A percentile compares a stretch with the other conserved stretches of the same genome.
Conservation (phyloP, 768 basidiomycete species). For the Hydnum rufescens region DNA sequence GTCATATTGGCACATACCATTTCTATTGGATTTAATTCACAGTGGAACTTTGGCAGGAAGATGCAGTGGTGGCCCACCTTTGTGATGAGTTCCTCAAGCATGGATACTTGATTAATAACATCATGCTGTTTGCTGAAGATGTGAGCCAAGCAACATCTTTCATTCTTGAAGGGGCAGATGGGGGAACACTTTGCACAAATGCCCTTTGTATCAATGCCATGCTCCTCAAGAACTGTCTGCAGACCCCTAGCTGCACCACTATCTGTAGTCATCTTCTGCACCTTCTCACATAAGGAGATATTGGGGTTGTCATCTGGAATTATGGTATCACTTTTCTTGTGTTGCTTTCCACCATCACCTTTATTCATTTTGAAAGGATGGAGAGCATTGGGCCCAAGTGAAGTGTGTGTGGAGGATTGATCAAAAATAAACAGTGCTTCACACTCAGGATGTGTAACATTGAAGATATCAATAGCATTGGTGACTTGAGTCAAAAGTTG, state of each 20-base stretch:
- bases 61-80: neutral
- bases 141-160: slow-evolving; percentile 13
- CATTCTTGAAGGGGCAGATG: too few relatives aligned
- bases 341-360: too few relatives aligned
- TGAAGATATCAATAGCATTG: neutral
- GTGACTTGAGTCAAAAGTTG: slow-evolving; percentile 5
- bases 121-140: slow-evolving; percentile 1
- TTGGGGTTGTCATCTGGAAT: slow-evolving; percentile 19
- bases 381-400: slow-evolving; percentile 22
- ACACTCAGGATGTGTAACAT: neutral
- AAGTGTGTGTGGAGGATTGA: slow-evolving; percentile 21
- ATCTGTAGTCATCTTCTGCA: slow-evolving; percentile 2
- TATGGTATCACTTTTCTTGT: slow-evolving; percentile 18
- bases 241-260: slow-evolving; percentile 15
- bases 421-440: too few relatives aligned
- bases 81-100: too few relatives aligned
- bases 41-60: neutral
- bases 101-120: too few relatives aligned
- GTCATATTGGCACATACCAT: neutral
- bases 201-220: neutral
- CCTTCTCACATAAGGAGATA: neutral
- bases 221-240: slow-evolving; percentile 14
- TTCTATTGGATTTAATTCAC: too few relatives aligned
- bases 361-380: slow-evolving; percentile 26
- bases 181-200: too few relatives aligned